A percentile compares a stretch with the other conserved stretches of the same genome.
Conservation (phyloP, 2,329 filamentous ascomycete species). For the Colletotrichum viniferum region DNA sequence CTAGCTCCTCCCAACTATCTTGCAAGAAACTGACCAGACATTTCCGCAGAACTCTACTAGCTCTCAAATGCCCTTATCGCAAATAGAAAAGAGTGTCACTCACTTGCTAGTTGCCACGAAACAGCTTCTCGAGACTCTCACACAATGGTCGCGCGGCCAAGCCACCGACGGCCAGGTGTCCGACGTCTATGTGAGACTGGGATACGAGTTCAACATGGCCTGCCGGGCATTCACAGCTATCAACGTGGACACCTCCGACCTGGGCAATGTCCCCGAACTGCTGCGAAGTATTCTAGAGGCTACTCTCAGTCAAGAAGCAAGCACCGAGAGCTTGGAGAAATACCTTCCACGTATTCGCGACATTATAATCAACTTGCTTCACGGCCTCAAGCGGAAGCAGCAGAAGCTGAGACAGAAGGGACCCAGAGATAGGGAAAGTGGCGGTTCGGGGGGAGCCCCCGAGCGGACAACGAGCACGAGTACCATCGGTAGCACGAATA, state of each 20-base stretch:
- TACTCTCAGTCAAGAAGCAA: slow-evolving; percentile 95
- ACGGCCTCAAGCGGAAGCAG: slow-evolving; percentile 96
- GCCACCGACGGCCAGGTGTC: slow-evolving; percentile 95
- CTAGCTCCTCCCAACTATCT: neutral
- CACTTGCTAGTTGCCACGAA: slow-evolving; percentile 98
- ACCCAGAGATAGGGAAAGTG: slow-evolving; percentile 58
- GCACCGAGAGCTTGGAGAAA: slow-evolving; percentile 88
- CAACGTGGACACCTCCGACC: slow-evolving; percentile 90
- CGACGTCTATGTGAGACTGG: slow-evolving; percentile 95
- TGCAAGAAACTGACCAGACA: neutral
- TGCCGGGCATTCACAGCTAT: slow-evolving; percentile 97
- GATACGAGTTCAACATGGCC: slow-evolving; percentile 99
- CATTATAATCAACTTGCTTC: slow-evolving; percentile 97
- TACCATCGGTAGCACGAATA: slow-evolving; percentile 61
- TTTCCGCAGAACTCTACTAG: slow-evolving; percentile 38
- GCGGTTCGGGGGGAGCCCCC: slow-evolving; percentile 40
- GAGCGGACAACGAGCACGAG: slow-evolving; percentile 63
- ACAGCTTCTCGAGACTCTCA: slow-evolving; percentile 94
- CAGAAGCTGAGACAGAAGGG: slow-evolving; percentile 78
- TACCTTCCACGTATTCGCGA: slow-evolving; percentile 94
- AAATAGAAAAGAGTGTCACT: slow-evolving; percentile 98
- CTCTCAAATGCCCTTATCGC: slow-evolving; percentile 80
- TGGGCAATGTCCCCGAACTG: slow-evolving; percentile 93
- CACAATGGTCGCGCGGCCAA: slow-evolving; percentile 93
- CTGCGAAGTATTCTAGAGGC: slow-evolving; percentile 91